Base-by-base conservation (phyloP, 2,329 filamentous ascomycete genomes). In the Ilyonectria sp. region DNA sequence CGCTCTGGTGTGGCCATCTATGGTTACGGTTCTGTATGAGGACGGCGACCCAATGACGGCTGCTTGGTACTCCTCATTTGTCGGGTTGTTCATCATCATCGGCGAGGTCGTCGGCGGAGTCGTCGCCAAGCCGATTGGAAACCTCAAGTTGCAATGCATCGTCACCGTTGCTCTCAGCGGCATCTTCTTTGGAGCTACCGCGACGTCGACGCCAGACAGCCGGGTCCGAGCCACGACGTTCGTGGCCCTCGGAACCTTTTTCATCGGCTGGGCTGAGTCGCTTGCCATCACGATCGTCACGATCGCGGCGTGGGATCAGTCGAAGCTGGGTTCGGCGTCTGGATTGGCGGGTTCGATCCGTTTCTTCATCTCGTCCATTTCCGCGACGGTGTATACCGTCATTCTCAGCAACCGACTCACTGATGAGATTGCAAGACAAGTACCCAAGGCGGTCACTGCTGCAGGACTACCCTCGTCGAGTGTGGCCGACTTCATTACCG, bases 331-430 rank as follows among this genome's bases (percentile, higher is more conserved):
- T 9, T 78, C 75, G 19, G 77, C 78, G 1, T 74, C 75, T 23
- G 80, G 80, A 19, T 67, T 80, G n/a, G 79, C 79, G 3, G 80
- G 80, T 7, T 79, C 76, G 19, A 80, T 82, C 60, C 77, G 80
- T 10, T 80, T 79, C 65, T 75, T 78, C 52, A 79, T 80, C 58
- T 77, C 73, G 40, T 74, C 71, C 55, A 77, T 82, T 37, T 77
- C 78, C 5, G 69, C 76, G 17, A 79, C 80, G 1, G 71, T 82
- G 19, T 82, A 81, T 70, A 75, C 71, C 10, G 76, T 77, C 15
- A 76, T 79, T 11, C 73, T 82, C 21, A 76, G 67, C 43, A 80
- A 80, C 62, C 77, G 79, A 21, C 73, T 82, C 21, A 61, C 72
- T 2, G 56, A 72, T 9, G 79, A 76, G 10, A 75, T 82, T 50